Percentiles rank a stretch among this genome's conserved stretches.
Evolutionary conservation across 306 rosid genomes (phyloP).

Genomic region (Cucurbita pepo): DNA sequence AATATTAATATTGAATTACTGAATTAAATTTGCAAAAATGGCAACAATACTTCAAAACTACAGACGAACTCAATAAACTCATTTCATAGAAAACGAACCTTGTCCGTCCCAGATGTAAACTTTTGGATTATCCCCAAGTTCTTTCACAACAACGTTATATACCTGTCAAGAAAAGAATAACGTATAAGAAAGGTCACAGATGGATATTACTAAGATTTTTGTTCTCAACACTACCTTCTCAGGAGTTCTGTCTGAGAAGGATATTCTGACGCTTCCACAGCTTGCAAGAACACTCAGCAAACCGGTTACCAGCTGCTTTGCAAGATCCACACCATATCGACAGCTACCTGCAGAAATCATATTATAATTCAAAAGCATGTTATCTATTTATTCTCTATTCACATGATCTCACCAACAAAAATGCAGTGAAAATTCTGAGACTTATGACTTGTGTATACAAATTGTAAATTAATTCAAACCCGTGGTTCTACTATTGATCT

Average conservation of each 20-base stretch:
- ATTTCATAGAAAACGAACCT: slow-evolving; percentile 28
- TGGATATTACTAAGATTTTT: background rate
- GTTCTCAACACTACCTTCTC: slow-evolving; percentile 35
- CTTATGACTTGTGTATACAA: background rate
- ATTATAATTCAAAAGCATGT: background rate
- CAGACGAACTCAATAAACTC: background rate
- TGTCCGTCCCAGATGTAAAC: slow-evolving; percentile 72
- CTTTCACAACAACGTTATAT: slow-evolving; percentile 38
- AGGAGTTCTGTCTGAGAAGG: slow-evolving; percentile 80
- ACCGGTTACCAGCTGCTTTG: slow-evolving; percentile 52
- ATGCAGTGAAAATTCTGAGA: background rate
- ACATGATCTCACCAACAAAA: background rate
- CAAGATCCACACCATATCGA: slow-evolving; percentile 73
- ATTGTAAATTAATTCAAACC: background rate
- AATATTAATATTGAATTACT: background rate
- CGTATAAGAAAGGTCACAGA: background rate
- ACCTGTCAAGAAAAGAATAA: slow-evolving; percentile 35
- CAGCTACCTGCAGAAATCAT: slow-evolving; percentile 43
- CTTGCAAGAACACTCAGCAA: slow-evolving; percentile 51
- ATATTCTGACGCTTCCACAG: slow-evolving; percentile 87
- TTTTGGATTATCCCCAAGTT: slow-evolving; percentile 68
- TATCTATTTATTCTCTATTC: background rate
- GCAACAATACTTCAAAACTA: background rate
- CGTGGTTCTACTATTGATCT: background rate
- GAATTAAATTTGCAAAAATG: background rate